phyloP scores from a whole-genome alignment of 805 yeast species.

The Starmerella vaccinii region DNA sequence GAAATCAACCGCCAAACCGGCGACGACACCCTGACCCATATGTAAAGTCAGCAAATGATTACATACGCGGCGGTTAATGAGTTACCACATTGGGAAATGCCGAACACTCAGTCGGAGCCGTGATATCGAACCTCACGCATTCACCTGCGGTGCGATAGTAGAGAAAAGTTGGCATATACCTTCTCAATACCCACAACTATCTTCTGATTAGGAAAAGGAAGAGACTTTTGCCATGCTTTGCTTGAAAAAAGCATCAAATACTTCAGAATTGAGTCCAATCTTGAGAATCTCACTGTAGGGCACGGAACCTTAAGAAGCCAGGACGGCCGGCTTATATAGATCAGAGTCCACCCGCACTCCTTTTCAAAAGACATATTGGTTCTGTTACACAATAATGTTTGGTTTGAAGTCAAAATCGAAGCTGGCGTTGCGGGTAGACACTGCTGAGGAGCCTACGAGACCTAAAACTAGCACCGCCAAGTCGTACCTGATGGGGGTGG shows the following conservation, averaged over 20 bases:
- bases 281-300: background rate
- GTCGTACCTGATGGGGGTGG: background rate
- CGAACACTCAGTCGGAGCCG: background rate
- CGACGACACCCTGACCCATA: background rate
- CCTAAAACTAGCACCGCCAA: background rate
- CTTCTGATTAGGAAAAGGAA: background rate
- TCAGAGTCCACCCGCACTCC: background rate
- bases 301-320: background rate
- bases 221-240: background rate
- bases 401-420: background rate
- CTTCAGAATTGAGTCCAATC: background rate
- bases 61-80: background rate
- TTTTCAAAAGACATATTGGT: background rate
- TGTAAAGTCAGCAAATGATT: background rate
- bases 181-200: too few relatives aligned
- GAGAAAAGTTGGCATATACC: too few relatives aligned
- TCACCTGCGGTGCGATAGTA: background rate
- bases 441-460: background rate
- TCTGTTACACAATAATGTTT: background rate
- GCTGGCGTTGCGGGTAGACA: background rate
- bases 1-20: background rate
- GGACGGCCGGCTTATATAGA: background rate
- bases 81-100: background rate
- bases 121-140: background rate
- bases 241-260: background rate